These are phyloP conservation scores for Nannochloris sp. DNA, from an alignment of 139 green algal genomes.

Conservation along the genomic window DNA sequence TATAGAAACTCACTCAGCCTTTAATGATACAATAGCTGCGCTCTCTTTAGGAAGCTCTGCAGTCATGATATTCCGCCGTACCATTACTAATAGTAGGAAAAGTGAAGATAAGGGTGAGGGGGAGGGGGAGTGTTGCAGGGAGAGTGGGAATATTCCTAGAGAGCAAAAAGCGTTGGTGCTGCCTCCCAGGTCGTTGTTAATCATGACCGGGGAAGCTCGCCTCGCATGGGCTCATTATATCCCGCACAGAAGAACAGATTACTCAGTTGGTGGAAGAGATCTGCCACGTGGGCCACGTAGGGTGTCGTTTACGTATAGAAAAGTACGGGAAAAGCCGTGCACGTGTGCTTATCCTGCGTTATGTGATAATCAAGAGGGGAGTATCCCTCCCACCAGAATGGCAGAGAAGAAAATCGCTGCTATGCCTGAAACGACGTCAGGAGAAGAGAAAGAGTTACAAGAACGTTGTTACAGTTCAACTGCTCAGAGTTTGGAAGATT, in stretches of 20 bases:
- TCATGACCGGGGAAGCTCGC: slow-evolving; percentile 77
- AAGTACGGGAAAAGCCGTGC: slow-evolving; percentile 58
- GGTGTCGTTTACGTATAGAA: slow-evolving; percentile 84
- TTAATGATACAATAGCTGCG: slow-evolving; percentile 74
- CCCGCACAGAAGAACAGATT: slow-evolving; percentile 77
- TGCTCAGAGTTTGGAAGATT: slow-evolving; percentile 39
- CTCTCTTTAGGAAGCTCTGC: slow-evolving; percentile 65
- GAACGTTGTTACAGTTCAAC: not conserved
- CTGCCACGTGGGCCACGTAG: slow-evolving; percentile 38
- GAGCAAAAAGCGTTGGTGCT: slow-evolving; percentile 50
- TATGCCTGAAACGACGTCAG: slow-evolving; percentile 16
- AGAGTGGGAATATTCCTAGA: too few species aligned
- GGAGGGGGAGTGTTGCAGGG: too few species aligned
- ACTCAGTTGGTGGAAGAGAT: slow-evolving; percentile 26
- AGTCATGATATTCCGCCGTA: slow-evolving; percentile 82
- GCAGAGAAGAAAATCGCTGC: slow-evolving; percentile 15
- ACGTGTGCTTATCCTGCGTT: slow-evolving; percentile 66
- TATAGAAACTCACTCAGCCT: slow-evolving; percentile 93
- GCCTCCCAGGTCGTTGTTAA: slow-evolving; percentile 71
- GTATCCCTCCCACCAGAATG: slow-evolving; percentile 59
- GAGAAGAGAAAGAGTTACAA: not conserved
- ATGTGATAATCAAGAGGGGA: slow-evolving; percentile 83
- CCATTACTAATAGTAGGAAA: too few species aligned
- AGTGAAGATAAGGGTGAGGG: too few species aligned
- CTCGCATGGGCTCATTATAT: slow-evolving; percentile 92